Conservation (phyloP, 2,329 filamentous ascomycete species). For the Aspergillus sp. region DNA sequence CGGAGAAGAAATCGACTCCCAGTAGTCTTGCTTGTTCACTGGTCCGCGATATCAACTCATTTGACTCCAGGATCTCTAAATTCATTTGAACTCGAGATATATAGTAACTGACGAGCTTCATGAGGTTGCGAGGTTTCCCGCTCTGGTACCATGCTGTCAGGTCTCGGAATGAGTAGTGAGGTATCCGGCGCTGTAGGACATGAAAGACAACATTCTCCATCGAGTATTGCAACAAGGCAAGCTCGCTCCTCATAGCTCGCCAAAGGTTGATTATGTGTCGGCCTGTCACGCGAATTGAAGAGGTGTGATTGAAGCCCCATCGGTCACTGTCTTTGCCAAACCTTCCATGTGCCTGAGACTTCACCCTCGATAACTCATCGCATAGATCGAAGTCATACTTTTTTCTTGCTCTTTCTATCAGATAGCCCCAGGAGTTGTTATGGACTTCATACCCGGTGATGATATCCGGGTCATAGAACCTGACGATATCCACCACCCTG, state of each 20-base stretch:
- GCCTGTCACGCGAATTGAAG: constrained; percentile 85
- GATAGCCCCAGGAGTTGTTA: constrained; percentile 86
- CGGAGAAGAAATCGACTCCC: constrained; percentile 93
- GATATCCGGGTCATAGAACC: constrained; percentile 79
- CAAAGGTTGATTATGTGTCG: constrained; percentile 96
- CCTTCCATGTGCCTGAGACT: constrained; percentile 70
- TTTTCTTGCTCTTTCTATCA: constrained; percentile 78
- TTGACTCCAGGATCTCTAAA: constrained; percentile 83
- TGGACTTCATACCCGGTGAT: constrained; percentile 94
- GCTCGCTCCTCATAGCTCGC: constrained; percentile 88
- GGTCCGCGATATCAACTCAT: constrained; percentile 80
- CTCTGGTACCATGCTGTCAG: constrained; percentile 77
- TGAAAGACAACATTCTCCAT: constrained; percentile 96
- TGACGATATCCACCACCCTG: constrained; percentile 79
- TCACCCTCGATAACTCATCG: constrained; percentile 86
- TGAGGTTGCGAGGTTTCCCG: constrained; percentile 59
- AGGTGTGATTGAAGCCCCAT: constrained; percentile 93
- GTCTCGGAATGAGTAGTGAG: constrained; percentile 73
- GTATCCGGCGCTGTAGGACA: constrained; percentile 76
- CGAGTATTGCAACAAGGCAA: constrained; percentile 87
- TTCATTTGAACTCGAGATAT: constrained; percentile 68
- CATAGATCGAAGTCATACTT: constrained; percentile 89
- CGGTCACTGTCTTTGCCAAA: constrained; percentile 80
- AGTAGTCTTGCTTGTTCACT: constrained; percentile 90
- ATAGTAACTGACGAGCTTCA: constrained; percentile 73